phyloP scores from a whole-genome alignment of 176 grass and related monocot genomes.

The Dactylis glomerata region DNA sequence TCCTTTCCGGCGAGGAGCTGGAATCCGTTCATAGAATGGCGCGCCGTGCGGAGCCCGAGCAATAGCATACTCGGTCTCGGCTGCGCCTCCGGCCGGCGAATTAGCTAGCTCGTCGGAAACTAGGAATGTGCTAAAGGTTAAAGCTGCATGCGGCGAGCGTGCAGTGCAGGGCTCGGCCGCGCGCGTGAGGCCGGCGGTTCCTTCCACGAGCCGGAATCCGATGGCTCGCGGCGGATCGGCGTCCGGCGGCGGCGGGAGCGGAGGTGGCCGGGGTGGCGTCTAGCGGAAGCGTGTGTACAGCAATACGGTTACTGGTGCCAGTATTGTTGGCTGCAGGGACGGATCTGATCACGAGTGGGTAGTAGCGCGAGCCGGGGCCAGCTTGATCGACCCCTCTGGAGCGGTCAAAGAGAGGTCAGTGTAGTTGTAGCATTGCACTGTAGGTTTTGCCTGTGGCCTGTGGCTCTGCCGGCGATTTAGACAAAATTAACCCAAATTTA shows the following conservation, averaged over 20 bases:
- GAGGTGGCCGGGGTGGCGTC: not conserved
- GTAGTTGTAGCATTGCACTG: not conserved
- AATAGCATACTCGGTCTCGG: conserved; percentile 5
- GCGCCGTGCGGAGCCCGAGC: conserved; percentile 15
- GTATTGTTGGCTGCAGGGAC: not conserved
- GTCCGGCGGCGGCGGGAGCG: not conserved
- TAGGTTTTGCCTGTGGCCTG: too few species aligned
- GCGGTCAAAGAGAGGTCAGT: not conserved
- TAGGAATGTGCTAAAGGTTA: not conserved
- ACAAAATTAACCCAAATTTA: too few species aligned
- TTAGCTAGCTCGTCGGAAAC: not conserved
- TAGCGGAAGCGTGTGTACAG: not conserved
- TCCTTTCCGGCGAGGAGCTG: conserved; percentile 4
- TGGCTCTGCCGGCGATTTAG: too few species aligned
- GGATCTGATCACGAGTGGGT: not conserved
- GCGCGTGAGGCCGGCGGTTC: not conserved
- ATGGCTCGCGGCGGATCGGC: not conserved
- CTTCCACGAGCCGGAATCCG: not conserved
- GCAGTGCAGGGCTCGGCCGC: not conserved
- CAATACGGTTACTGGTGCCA: not conserved
- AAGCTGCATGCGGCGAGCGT: not conserved
- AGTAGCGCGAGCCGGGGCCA: not conserved
- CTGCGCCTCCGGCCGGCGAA: not conserved
- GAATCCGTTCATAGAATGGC: not conserved
- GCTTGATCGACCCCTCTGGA: not conserved